phyloP scores from a whole-genome alignment of 176 grass and related monocot genomes.

The Avena sativa region DNA sequence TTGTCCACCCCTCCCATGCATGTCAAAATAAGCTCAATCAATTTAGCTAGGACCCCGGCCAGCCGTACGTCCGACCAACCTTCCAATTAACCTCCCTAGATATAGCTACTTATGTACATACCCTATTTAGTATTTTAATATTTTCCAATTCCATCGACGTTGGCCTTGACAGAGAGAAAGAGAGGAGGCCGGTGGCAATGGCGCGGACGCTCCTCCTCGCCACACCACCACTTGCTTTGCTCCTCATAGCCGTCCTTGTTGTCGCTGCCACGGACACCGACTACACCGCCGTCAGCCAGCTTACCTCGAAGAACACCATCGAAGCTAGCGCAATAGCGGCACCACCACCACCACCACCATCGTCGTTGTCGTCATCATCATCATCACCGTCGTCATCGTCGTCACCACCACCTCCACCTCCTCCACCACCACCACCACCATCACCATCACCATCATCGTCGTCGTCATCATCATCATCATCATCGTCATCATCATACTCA shows the following conservation, averaged over 20 bases:
- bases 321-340: not conserved
- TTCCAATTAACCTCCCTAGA: not conserved
- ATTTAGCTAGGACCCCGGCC: not conserved
- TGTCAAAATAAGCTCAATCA: not conserved
- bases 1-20: not conserved
- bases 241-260: not conserved
- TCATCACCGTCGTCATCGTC: no score
- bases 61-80: not conserved
- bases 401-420: no score
- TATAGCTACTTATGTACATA: not conserved
- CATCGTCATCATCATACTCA: not conserved
- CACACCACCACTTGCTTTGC: not conserved
- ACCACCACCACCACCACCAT: no score
- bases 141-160: not conserved
- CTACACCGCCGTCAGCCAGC: not conserved
- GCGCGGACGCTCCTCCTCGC: conserved; percentile 26
- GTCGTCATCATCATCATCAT: no score
- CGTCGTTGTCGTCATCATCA: no score
- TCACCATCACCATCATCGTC: no score
- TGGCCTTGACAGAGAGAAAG: not conserved
- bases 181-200: not conserved
- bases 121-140: not conserved
- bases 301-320: not conserved
- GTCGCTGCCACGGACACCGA: not conserved
- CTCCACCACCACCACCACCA: no score